Conservation (phyloP, 1,139 yeast species). For the Saccharomyces hybrid region DNA sequence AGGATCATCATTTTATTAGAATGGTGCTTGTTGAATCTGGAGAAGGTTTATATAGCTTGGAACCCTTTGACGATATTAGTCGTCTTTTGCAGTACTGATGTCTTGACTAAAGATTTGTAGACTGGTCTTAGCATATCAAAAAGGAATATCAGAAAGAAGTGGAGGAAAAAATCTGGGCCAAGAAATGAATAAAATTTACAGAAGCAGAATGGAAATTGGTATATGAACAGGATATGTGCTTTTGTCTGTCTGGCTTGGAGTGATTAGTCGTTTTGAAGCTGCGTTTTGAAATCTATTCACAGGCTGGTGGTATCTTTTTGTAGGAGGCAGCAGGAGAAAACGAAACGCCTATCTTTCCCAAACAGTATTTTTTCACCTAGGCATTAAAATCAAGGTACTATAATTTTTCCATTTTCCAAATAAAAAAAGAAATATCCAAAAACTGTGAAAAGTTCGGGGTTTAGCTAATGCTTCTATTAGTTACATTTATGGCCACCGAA, state of each 20-base stretch:
- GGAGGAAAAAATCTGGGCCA: not conserved
- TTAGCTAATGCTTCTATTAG: not conserved
- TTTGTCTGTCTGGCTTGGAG: not conserved
- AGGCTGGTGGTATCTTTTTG: not conserved
- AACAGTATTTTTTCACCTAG: not conserved
- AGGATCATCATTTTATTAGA: not conserved
- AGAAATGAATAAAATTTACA: not conserved
- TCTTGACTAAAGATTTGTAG: not conserved
- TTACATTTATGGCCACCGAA: not conserved
- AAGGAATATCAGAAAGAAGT: not conserved
- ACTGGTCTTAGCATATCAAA: not conserved
- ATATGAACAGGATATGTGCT: not conserved
- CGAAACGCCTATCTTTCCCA: not conserved
- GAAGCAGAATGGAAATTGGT: not conserved
- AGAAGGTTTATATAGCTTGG: conserved; percentile 12
- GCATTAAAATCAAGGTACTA: not conserved
- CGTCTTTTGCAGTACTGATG: not conserved
- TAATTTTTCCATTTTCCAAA: not conserved
- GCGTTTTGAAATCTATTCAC: not conserved
- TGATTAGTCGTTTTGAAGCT: not conserved
- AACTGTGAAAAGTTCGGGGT: not conserved
- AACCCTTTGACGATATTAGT: conserved; percentile 12
- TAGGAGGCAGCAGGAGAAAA: not conserved
- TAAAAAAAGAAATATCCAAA: not conserved
- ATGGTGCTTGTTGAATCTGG: conserved; percentile 7